These are phyloP conservation scores for Populus trichocarpa DNA, from an alignment of 441 rosid species.

Conservation along the genomic window DNA sequence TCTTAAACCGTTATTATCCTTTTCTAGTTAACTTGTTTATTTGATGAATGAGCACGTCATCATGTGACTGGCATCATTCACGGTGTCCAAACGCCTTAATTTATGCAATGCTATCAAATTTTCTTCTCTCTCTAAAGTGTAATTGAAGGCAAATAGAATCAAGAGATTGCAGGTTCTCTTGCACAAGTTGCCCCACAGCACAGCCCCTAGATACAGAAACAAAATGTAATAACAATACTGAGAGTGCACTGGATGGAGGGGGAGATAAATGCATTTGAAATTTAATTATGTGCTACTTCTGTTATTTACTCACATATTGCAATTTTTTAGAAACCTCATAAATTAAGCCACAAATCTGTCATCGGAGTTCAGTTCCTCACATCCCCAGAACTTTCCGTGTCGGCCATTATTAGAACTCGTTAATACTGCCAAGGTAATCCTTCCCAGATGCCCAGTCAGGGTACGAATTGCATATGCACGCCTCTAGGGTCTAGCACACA, in stretches of 20 bases:
- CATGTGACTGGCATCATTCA: neutral
- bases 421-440: neutral
- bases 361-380: conserved; percentile 23
- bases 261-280: too few species aligned
- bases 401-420: neutral
- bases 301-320: too few species aligned
- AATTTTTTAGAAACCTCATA: neutral
- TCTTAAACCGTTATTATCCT: neutral
- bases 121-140: too few species aligned
- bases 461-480: neutral
- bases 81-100: neutral
- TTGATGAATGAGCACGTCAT: neutral
- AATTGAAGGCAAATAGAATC: neutral
- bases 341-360: neutral
- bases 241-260: too few species aligned
- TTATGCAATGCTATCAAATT: neutral
- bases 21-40: neutral
- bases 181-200: neutral
- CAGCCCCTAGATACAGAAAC: neutral
- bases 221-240: neutral
- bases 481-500: conserved; percentile 60
- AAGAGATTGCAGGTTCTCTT: neutral
- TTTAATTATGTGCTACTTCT: too few species aligned
- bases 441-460: neutral
- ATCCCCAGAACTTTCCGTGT: neutral